Base-by-base conservation (phyloP, 1,284 basidiomycete species). In the Sanghuangporus sanghuang region DNA sequence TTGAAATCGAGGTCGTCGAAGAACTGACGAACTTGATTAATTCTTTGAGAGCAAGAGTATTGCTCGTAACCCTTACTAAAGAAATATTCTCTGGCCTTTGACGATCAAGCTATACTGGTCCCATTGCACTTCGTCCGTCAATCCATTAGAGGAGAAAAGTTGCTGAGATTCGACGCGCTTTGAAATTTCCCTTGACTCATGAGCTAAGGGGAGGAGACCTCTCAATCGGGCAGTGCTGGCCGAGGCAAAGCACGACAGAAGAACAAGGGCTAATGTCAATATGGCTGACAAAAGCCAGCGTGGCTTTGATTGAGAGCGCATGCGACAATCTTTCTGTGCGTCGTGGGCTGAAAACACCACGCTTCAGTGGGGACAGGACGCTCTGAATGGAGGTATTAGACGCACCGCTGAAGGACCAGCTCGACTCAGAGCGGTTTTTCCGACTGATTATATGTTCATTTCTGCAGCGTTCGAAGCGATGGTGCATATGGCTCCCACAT, bases 11-110 rank as follows among this genome's bases (percentile, higher is more conserved):
- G 5, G n/a, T 21, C 68, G 68, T 57, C 66, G 68, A 42, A 6
- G 7, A 52, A 48, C 11, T 3, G 8, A 53, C 32, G 50, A 21
- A 32, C 27, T 32, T 32, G 18, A 16, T 21, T 11, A 52, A 36
- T 8, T n/a, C 11, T 52, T 18, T 16, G 6, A 11, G 53, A n/a
- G 36, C 53, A 54, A 54, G 8, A 38, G 32, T 12, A 54, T 8
- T 38, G 53, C 12, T 38, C 23, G 38, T 12, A 55, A 8, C 8
- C 49, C 60, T n/a, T 46, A 65, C 64, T 65, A 59, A n/a, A 65
- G 50, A 49, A 65, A 65, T 42, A 65, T 56, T 38, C 64, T 36
- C 55, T 65, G 64, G 14, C 64, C 64, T 54, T 62, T 65, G n/a
- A 63, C 60, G 35, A 65, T 48, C 18, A 65, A 38, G 49, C 64